phyloP scores from a whole-genome alignment of 352 stramenopile genomes.

The Globisporangium perplexum region DNA sequence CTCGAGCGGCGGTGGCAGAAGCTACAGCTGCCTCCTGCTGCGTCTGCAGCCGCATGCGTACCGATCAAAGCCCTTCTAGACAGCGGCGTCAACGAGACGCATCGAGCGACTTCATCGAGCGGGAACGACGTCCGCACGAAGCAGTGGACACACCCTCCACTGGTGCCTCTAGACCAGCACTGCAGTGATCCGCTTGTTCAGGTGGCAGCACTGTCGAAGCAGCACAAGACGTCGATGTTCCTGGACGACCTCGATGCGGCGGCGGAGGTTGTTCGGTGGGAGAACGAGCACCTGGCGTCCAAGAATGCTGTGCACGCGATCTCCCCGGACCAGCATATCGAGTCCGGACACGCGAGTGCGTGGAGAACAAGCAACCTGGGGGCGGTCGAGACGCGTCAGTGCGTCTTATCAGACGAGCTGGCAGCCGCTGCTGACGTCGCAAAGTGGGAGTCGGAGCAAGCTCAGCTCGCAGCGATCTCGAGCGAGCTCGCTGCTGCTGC shows the following conservation, averaged over 20 bases:
- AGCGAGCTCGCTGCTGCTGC: slow-evolving; percentile 9
- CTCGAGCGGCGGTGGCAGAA: slow-evolving; percentile 46
- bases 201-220: not conserved
- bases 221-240: slow-evolving; percentile 9
- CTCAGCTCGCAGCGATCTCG: slow-evolving; percentile 10
- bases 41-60: not conserved
- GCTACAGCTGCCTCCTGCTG: not conserved
- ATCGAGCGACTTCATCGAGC: not conserved
- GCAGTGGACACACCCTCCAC: not conserved
- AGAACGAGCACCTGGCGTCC: slow-evolving; percentile 13
- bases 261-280: slow-evolving; percentile 16
- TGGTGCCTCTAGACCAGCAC: not conserved
- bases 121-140: not conserved
- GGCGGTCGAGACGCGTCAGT: not conserved
- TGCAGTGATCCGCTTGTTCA: not conserved
- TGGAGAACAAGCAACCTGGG: not conserved
- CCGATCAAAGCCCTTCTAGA: too few species aligned
- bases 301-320: slow-evolving; percentile 5
- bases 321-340: slow-evolving; percentile 6
- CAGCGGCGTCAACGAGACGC: not conserved
- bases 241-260: slow-evolving; percentile 18
- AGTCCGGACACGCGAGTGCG: not conserved
- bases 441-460: slow-evolving; percentile 39
- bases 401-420: slow-evolving; percentile 25
- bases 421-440: slow-evolving; percentile 34